Percentiles rank a stretch among this genome's conserved stretches.
Conservation (phyloP, 2,329 filamentous ascomycete species). For the Colletotrichum costaricense region DNA sequence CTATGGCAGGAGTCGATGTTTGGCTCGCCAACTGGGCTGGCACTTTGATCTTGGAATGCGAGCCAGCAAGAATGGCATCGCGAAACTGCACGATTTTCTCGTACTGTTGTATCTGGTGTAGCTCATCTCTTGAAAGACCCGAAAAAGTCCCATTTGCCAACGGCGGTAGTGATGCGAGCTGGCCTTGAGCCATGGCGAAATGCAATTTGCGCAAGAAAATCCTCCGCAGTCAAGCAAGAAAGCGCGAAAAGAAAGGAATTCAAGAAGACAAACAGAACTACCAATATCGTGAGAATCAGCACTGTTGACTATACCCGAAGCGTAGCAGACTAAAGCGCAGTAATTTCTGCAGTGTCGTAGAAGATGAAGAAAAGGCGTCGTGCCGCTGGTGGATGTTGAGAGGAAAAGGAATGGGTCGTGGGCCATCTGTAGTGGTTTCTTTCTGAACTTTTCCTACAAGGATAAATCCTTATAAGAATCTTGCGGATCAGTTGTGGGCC, state of each 20-base stretch:
- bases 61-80: conserved; percentile 83
- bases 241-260: conserved; percentile 15
- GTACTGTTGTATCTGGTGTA: conserved; percentile 75
- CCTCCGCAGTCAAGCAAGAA: conserved; percentile 20
- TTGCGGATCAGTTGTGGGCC: not conserved
- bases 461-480: conserved; percentile 2
- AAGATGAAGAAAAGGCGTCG: conserved; percentile 9
- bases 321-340: not conserved
- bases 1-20: conserved; percentile 36
- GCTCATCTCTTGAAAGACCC: conserved; percentile 56
- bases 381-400: not conserved
- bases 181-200: conserved; percentile 30
- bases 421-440: not conserved
- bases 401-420: not conserved
- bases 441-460: conserved; percentile 1
- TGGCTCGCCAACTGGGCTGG: conserved; percentile 52
- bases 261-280: conserved; percentile 6
- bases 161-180: conserved; percentile 28
- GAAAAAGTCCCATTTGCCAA: conserved; percentile 41
- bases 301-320: not conserved
- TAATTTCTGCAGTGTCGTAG: conserved; percentile 3
- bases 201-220: conserved; percentile 11
- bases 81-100: conserved; percentile 84
- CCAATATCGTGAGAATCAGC: conserved; percentile 5
- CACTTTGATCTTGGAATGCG: conserved; percentile 72